Evolutionary conservation across 2,329 filamentous ascomycete species (phyloP).

Genomic region (Botrytis deweyae): DNA sequence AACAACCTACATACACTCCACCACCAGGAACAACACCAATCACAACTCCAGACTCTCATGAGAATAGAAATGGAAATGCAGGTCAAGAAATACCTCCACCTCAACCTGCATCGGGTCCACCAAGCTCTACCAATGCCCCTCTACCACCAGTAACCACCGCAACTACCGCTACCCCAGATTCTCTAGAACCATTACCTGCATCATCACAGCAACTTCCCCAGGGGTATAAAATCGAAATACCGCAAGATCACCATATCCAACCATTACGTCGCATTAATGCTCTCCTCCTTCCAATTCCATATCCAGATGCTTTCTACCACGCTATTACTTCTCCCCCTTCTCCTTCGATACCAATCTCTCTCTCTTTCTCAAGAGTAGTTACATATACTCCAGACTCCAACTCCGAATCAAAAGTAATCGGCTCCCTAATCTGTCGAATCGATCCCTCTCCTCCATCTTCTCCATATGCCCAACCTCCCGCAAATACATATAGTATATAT

Average conservation of each 20-base stretch:
- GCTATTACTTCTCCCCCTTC: slow-evolving; percentile 50
- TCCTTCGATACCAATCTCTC: slow-evolving; percentile 44
- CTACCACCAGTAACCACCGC: slow-evolving; percentile 23
- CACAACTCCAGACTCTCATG: not conserved
- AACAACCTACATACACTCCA: slow-evolving; percentile 47
- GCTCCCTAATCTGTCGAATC: slow-evolving; percentile 60
- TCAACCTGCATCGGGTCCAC: slow-evolving; percentile 30
- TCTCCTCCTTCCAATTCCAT: slow-evolving; percentile 62
- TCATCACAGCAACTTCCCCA: slow-evolving; percentile 36
- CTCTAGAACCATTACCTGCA: slow-evolving; percentile 18
- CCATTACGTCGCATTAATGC: slow-evolving; percentile 64
- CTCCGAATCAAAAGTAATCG: slow-evolving; percentile 51
- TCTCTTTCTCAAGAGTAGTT: slow-evolving; percentile 50
- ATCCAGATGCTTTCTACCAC: slow-evolving; percentile 63
- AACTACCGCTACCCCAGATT: slow-evolving; percentile 24
- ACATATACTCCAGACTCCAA: slow-evolving; percentile 43
- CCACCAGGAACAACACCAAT: slow-evolving; percentile 38
- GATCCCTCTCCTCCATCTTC: slow-evolving; percentile 45
- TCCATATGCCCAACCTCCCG: slow-evolving; percentile 16
- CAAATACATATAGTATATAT: slow-evolving; percentile 53
- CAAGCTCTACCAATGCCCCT: slow-evolving; percentile 1
- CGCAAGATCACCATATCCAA: slow-evolving; percentile 53
- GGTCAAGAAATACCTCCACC: slow-evolving; percentile 20
- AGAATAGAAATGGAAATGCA: not conserved
- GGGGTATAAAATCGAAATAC: slow-evolving; percentile 53